Conservation (phyloP, 768 basidiomycete genomes). For the Rickenella mellea region DNA sequence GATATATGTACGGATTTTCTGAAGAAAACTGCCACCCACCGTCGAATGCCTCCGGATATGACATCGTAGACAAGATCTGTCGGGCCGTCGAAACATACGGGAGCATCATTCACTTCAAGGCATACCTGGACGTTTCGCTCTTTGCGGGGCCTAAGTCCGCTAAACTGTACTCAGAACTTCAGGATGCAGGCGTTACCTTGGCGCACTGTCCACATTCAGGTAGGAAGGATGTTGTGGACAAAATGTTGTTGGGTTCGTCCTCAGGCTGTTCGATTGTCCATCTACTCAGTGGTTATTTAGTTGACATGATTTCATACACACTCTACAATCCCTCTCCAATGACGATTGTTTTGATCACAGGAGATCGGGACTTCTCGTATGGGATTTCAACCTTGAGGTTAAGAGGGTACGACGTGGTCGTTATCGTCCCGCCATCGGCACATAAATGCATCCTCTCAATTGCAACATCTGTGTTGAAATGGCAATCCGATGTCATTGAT, state of each 20-base stretch:
- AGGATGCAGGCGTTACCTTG: slow-evolving; percentile 40
- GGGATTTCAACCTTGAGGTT: slow-evolving; percentile 48
- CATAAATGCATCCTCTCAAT: too few species aligned
- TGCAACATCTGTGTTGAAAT: neutral
- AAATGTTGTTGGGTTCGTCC: slow-evolving; percentile 38
- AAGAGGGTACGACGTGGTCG: slow-evolving; percentile 40
- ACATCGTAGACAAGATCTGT: slow-evolving; percentile 35
- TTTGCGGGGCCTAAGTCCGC: slow-evolving; percentile 24
- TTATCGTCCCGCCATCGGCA: slow-evolving; percentile 41
- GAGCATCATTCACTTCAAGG: slow-evolving; percentile 38
- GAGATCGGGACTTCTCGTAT: slow-evolving; percentile 59
- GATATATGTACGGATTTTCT: too few species aligned
- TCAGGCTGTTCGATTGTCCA: slow-evolving; percentile 2
- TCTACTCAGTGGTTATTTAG: slow-evolving; percentile 27
- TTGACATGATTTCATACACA: slow-evolving; percentile 58
- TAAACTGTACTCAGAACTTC: slow-evolving; percentile 30
- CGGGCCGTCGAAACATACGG: slow-evolving; percentile 38
- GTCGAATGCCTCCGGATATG: slow-evolving; percentile 28
- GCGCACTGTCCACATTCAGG: slow-evolving; percentile 29
- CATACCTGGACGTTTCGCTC: slow-evolving; percentile 40
- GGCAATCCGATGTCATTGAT: neutral
- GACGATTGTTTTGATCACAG: slow-evolving; percentile 54
- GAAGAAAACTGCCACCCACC: slow-evolving; percentile 30
- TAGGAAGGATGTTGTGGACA: slow-evolving; percentile 30
- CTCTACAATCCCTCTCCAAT: slow-evolving; percentile 45